These are phyloP conservation scores for Lasiosphaeria hispida DNA, from an alignment of 495 filamentous ascomycete species.

Conservation along the genomic window DNA sequence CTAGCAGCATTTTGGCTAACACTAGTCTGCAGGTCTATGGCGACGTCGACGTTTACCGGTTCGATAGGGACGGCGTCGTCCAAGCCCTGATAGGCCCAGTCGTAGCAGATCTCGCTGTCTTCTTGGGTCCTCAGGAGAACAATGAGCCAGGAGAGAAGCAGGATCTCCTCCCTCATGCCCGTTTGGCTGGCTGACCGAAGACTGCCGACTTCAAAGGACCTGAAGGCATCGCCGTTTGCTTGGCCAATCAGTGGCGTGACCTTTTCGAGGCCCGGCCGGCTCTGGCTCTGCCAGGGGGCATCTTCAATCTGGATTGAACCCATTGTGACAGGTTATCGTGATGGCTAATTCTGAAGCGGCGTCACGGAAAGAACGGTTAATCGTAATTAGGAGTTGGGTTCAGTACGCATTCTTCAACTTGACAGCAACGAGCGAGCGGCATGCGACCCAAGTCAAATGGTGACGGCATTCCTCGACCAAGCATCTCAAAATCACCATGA, in stretches of 20 bases:
- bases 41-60: not conserved
- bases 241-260: not conserved
- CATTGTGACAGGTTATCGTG: not conserved
- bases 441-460: no score
- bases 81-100: conserved; percentile 35
- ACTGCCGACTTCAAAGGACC: not conserved
- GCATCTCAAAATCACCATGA: no score
- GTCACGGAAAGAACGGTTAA: no score
- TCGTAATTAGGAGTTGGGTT: no score
- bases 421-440: no score
- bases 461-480: no score
- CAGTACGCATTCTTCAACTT: no score
- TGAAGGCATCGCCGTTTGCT: not conserved
- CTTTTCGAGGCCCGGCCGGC: not conserved
- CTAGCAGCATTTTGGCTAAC: not conserved
- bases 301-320: not conserved
- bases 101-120: conserved; percentile 35
- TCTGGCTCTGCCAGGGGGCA: not conserved
- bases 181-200: not conserved
- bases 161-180: conserved; percentile 36
- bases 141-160: conserved; percentile 46
- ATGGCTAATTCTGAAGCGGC: no score
- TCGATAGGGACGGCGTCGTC: not conserved
- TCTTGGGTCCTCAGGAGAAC: conserved; percentile 38
- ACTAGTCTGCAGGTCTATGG: conserved; percentile 1